Evolutionary conservation across 108 stramenopile genomes (phyloP), one percentile per base, ranked within the genome.

Genomic region (Skeletonema tropicum): DNA sequence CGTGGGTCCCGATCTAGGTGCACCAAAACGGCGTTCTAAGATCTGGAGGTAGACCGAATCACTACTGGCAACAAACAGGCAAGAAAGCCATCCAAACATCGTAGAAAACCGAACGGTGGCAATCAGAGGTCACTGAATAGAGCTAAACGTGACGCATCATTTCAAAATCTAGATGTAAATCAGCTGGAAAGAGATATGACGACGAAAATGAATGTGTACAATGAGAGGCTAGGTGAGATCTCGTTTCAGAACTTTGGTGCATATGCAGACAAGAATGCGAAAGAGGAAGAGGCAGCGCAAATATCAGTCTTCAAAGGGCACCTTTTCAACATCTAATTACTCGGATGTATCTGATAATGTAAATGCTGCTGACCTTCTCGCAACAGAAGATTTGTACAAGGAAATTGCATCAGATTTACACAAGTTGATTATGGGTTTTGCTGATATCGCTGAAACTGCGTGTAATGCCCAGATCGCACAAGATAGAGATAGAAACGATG

Each of bases 351-450:
- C 6, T 23, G 30, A 66, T 14, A 9, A 49, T 31, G 52, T 57
- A 21, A 41, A 17, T 38, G 13, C 71, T 19, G 38, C 30, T 14
- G 66, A 73, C 31, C 60, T 79, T 12, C 61, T 57, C 8, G 65
- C 61, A 19, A 73, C 78, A 31, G 78, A 79, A 68, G 66, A 73
- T 58, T 52, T 57, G 36, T 73, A 69, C 39, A 33, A 41, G 6
- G 25, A 45, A 9, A 74, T 80, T 33, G 66, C 73, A 12, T 42
- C 67, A 10, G 80, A 82, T 66, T 75, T 66, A 26, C 46, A 48
- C 48, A 26, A 55, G 8, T 29, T 82, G 14, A 75, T 82, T 30
- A 25, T 67, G 9, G 74, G 74, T 3, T 66, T 52, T 46, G 60
- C 60, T 6, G 64, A 63, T 26, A 30, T 75, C 12, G 80, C 80